Percentiles rank a stretch among this genome's conserved stretches.
Conservation (phyloP, 805 yeast genomes). For the Lachancea waltii region DNA sequence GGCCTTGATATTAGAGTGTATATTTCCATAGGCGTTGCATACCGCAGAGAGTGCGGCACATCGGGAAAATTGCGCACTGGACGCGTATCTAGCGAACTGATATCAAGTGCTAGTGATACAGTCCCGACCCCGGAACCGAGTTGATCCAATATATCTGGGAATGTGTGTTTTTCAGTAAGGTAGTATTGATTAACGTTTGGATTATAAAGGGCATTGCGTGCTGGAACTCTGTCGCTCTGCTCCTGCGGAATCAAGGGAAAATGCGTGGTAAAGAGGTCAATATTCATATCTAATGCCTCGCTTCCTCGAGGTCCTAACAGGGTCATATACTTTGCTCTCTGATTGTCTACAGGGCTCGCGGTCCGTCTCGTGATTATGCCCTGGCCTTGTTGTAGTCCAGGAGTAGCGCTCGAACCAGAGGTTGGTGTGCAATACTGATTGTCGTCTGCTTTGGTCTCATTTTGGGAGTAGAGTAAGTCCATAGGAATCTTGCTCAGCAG, state of each 20-base stretch:
- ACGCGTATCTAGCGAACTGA: conserved; percentile 19
- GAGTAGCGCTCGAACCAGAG: conserved; percentile 2
- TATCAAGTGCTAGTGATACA: conserved; percentile 24
- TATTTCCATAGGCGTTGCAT: conserved; percentile 67
- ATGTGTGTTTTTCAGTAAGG: conserved; percentile 47
- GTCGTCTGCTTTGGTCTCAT: conserved; percentile 1
- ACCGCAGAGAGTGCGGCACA: conserved; percentile 34
- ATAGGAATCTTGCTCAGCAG: conserved; percentile 23
- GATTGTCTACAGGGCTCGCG: conserved; percentile 2
- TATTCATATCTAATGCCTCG: conserved; percentile 21
- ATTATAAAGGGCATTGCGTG: conserved; percentile 14
- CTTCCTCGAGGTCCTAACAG: conserved; percentile 26
- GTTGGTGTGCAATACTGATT: conserved; percentile 10
- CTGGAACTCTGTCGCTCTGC: conserved; percentile 2
- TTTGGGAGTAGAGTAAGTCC: conserved; percentile 17
- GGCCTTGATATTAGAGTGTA: conserved; percentile 71
- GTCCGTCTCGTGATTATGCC: background rate
- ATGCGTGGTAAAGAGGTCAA: conserved; percentile 26
- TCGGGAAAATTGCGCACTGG: conserved; percentile 21
- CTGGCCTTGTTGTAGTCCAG: background rate
- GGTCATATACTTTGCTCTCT: conserved; percentile 15
- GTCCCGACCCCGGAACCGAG: conserved; percentile 10
- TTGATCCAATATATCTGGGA: conserved; percentile 50
- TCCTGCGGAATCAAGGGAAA: conserved; percentile 29
- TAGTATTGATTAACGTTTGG: conserved; percentile 62